These are phyloP conservation scores for Ganoderma lucidum DNA, from an alignment of 1,284 basidiomycete species.

Conservation along the genomic window DNA sequence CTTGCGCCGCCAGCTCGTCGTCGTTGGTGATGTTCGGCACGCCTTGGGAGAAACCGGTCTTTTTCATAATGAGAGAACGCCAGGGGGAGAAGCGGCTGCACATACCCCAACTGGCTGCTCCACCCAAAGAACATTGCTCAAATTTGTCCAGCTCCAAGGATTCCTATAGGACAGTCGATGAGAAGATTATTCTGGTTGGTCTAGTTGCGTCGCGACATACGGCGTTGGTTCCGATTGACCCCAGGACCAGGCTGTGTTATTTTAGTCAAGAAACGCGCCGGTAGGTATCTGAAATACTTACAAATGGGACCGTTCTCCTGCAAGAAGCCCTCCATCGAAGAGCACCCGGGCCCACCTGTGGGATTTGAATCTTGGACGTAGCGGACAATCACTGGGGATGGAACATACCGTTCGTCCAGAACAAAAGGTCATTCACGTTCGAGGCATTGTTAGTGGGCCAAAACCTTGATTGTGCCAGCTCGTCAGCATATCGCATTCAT, in stretches of 20 bases:
- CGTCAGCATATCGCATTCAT: not conserved
- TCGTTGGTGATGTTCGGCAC: slow-evolving; percentile 45
- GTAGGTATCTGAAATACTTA: slow-evolving; percentile 26
- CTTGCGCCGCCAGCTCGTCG: slow-evolving; percentile 48
- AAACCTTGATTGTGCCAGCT: slow-evolving; percentile 40
- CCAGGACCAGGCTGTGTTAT: slow-evolving; percentile 60
- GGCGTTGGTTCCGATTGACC: slow-evolving; percentile 59
- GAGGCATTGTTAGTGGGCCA: slow-evolving; percentile 56
- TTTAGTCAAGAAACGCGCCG: slow-evolving; percentile 1
- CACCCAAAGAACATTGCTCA: slow-evolving; percentile 54
- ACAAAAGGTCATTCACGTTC: slow-evolving; percentile 57
- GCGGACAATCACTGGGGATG: not conserved
- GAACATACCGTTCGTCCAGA: slow-evolving; percentile 49
- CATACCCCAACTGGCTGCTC: slow-evolving; percentile 61
- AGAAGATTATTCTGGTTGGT: not conserved
- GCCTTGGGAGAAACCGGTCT: slow-evolving; percentile 49
- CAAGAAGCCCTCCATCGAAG: slow-evolving; percentile 54
- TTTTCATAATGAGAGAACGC: not conserved
- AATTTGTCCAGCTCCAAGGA: slow-evolving; percentile 51
- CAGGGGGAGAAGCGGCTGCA: slow-evolving; percentile 3
- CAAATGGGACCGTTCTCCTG: slow-evolving; percentile 58
- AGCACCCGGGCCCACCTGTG: slow-evolving; percentile 27
- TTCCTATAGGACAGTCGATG: slow-evolving; percentile 33
- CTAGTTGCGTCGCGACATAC: slow-evolving; percentile 34
- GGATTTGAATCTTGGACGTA: not conserved